Conservation (phyloP, 805 yeast species). For the Cyberlindnera mrakii region DNA sequence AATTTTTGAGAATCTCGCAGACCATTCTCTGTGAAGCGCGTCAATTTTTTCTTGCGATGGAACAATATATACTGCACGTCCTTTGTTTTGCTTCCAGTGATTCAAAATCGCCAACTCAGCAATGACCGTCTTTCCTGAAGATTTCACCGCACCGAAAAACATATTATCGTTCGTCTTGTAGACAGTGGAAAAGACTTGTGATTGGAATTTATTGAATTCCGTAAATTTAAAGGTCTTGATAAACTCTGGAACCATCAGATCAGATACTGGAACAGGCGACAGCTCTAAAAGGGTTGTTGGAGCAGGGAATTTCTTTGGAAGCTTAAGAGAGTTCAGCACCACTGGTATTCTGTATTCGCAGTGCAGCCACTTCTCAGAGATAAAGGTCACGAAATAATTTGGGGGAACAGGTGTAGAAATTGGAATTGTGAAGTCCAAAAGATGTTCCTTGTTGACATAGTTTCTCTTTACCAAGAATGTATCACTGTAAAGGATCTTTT, state of each 20-base stretch:
- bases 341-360: slow-evolving; percentile 61
- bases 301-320: slow-evolving; percentile 62
- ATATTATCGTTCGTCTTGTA: slow-evolving; percentile 53
- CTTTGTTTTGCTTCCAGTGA: slow-evolving; percentile 66
- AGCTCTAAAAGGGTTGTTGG: slow-evolving; percentile 52
- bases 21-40: slow-evolving; percentile 45
- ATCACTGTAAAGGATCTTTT: slow-evolving; percentile 57
- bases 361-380: slow-evolving; percentile 85
- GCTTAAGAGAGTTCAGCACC: slow-evolving; percentile 39
- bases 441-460: slow-evolving; percentile 46
- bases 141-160: slow-evolving; percentile 68
- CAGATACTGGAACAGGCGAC: slow-evolving; percentile 43
- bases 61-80: slow-evolving; percentile 66
- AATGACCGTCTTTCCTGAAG: slow-evolving; percentile 65
- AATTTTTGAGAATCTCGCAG: slow-evolving; percentile 35
- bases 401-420: slow-evolving; percentile 56
- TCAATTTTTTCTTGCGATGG: slow-evolving; percentile 58
- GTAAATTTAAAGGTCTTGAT: slow-evolving; percentile 37
- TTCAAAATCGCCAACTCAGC: slow-evolving; percentile 70
- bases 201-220: slow-evolving; percentile 65
- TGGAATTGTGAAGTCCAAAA: slow-evolving; percentile 61
- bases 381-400: slow-evolving; percentile 60
- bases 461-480: slow-evolving; percentile 44
- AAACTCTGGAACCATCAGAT: slow-evolving; percentile 45
- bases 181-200: slow-evolving; percentile 59